Evolutionary conservation across 768 basidiomycete species (phyloP), one percentile per base, ranked within the genome.

Genomic region (Chlorophyllum brunneum): DNA sequence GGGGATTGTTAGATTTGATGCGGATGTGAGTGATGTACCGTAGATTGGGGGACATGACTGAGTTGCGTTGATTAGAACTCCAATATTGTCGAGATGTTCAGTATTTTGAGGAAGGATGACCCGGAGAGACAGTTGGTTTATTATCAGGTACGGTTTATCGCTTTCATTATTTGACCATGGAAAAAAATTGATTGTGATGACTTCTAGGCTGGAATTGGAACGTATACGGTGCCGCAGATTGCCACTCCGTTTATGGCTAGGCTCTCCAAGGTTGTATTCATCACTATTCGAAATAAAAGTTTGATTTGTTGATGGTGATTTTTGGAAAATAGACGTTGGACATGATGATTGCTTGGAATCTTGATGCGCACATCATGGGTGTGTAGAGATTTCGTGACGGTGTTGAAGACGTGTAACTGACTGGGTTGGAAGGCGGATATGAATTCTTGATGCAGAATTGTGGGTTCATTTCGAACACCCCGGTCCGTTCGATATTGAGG

Each of bases 381-480:
- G 59, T 6, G 64, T 40, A 22, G 27, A 20, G 11, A 4, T 43
- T 9, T 26, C 9, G 13, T 6, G 23, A 26, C 42, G 2, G 42
- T 15, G 24, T 43, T 26, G 22, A 43, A 9, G 10, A 27, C 24
- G n/a, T n/a, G n/a, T 15, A 26, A 30, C 38, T 49, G 6, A 13
- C 22, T 26, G 29, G 34, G 36, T 24, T 38, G 18, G 6, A 39
- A 77, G 79, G 69, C 34, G 81, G 81, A 1, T 82, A 82, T 49
- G 73, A 75, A 56, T 83, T 81, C 57, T 61, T 83, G 40, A 82
- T 82, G 81, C 75, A 81, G 45, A 79, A 80, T 54, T 82, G 78
- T 77, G 57, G 16, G 67, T 63, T 2, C 5, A 13, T 33, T n/a
- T 23, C 9, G 0, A 6, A 22, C 31, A 36, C 33, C 26, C 15